Evolutionary conservation across 2,329 filamentous ascomycete genomes (phyloP).

Genomic region (Talaromyces sp.): DNA sequence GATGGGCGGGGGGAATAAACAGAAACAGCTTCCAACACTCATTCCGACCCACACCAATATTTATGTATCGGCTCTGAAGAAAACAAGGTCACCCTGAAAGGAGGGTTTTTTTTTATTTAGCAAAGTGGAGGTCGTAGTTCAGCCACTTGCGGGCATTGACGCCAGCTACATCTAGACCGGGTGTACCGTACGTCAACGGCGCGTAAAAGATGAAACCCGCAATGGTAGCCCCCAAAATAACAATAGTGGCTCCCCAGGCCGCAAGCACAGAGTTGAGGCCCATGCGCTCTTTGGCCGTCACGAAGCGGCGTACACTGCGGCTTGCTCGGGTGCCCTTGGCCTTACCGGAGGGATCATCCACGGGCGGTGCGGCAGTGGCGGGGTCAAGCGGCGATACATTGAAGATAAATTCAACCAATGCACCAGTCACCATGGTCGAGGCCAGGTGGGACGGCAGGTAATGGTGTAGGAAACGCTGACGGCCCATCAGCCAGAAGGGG

Average conservation of each 20-base stretch:
- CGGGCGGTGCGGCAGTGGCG: slow-evolving; percentile 52
- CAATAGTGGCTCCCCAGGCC: slow-evolving; percentile 75
- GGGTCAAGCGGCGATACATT: slow-evolving; percentile 71
- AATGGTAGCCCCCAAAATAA: slow-evolving; percentile 68
- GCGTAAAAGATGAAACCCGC: slow-evolving; percentile 92
- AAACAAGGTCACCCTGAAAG: background rate
- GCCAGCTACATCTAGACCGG: slow-evolving; percentile 76
- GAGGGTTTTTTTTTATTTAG: slow-evolving; percentile 80
- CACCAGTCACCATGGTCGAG: slow-evolving; percentile 84
- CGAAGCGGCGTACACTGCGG: slow-evolving; percentile 54
- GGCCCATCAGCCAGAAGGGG: slow-evolving; percentile 97
- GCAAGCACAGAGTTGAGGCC: slow-evolving; percentile 74
- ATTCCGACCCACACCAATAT: background rate
- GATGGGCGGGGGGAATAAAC: background rate
- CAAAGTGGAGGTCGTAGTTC: slow-evolving; percentile 96
- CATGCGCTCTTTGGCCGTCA: slow-evolving; percentile 80
- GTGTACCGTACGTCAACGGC: slow-evolving; percentile 92
- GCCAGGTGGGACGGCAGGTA: slow-evolving; percentile 95
- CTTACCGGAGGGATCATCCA: slow-evolving; percentile 42
- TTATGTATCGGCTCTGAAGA: background rate
- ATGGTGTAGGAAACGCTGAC: slow-evolving; percentile 96
- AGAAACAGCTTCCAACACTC: background rate
- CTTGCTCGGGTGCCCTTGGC: slow-evolving; percentile 41
- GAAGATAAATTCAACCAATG: slow-evolving; percentile 94
- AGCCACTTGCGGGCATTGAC: slow-evolving; percentile 91